A percentile compares a stretch with the other conserved stretches of the same genome.
These are phyloP conservation scores for Camellia sinensis DNA, from an alignment of 148 eudicot species.

Conservation along the genomic window DNA sequence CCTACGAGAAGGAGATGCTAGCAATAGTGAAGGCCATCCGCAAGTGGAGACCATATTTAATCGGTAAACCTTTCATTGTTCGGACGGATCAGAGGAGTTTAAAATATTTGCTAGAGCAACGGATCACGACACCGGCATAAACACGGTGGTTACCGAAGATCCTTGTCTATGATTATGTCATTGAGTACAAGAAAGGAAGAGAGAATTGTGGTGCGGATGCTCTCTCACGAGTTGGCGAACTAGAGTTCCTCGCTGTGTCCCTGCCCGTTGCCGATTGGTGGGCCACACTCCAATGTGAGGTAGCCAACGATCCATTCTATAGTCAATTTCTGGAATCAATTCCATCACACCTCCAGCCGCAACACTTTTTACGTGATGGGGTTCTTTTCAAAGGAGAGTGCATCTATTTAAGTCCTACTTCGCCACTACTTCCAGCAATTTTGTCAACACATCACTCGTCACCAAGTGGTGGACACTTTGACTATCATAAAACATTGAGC, in stretches of 20 bases:
- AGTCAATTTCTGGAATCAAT: too few species aligned
- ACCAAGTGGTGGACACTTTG: background rate
- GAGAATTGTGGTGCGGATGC: background rate
- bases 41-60: constrained; percentile 5
- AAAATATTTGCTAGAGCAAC: background rate
- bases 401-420: too few species aligned
- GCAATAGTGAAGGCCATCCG: background rate
- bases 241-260: background rate
- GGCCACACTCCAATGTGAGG: background rate
- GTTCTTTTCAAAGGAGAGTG: background rate
- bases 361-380: background rate
- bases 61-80: background rate
- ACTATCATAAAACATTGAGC: background rate
- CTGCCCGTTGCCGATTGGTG: background rate
- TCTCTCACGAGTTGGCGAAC: background rate
- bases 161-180: background rate
- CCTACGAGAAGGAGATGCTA: background rate
- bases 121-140: constrained; percentile 8
- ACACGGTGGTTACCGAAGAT: background rate
- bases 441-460: background rate
- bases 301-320: background rate
- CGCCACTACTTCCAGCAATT: too few species aligned
- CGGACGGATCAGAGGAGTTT: background rate
- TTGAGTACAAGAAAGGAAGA: background rate
- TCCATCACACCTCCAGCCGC: too few species aligned